Percentiles rank a stretch among this genome's conserved stretches.
phyloP scores from a whole-genome alignment of 2,329 filamentous ascomycete species.

The Talaromyces funiculosus region DNA sequence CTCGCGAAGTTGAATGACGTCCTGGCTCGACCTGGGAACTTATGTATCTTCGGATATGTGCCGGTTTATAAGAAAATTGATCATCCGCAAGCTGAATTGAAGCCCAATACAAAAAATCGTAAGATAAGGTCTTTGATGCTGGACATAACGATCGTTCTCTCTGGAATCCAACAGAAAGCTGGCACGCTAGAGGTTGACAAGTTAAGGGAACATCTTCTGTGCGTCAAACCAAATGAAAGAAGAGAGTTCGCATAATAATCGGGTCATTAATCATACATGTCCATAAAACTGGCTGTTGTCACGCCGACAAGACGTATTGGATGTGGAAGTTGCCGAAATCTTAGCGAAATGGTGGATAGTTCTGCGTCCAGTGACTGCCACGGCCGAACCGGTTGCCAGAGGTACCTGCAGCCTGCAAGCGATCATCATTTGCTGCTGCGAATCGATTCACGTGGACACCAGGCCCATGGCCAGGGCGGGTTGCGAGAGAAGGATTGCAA shows the following conservation, averaged over 20 bases:
- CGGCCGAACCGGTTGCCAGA: slow-evolving; percentile 32
- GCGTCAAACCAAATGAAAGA: slow-evolving; percentile 22
- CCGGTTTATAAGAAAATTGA: slow-evolving; percentile 23
- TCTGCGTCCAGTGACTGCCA: slow-evolving; percentile 33
- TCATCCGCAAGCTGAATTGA: slow-evolving; percentile 21
- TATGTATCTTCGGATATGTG: slow-evolving; percentile 25
- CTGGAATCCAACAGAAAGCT: slow-evolving; percentile 24
- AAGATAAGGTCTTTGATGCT: slow-evolving; percentile 14
- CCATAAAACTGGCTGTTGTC: slow-evolving; percentile 8
- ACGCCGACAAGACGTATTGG: slow-evolving; percentile 9
- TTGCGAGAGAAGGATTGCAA: slow-evolving; percentile 85
- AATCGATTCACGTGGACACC: slow-evolving; percentile 59
- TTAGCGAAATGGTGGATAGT: slow-evolving; percentile 34
- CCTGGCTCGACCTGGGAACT: slow-evolving; percentile 12
- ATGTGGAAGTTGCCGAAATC: not conserved
- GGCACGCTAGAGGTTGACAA: slow-evolving; percentile 18
- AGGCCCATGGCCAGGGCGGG: slow-evolving; percentile 77
- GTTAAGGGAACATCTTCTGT: slow-evolving; percentile 19
- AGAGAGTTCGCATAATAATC: slow-evolving; percentile 20
- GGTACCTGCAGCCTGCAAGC: slow-evolving; percentile 34
- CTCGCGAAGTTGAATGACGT: slow-evolving; percentile 16
- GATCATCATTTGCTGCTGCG: slow-evolving; percentile 47
- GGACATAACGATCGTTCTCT: slow-evolving; percentile 12
- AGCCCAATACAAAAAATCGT: slow-evolving; percentile 20
- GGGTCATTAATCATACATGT: slow-evolving; percentile 7